Percentiles rank a stretch among this genome's conserved stretches.
Conservation (phyloP, 768 basidiomycete genomes). For the Tylopilus plumbeoviolaceoides region DNA sequence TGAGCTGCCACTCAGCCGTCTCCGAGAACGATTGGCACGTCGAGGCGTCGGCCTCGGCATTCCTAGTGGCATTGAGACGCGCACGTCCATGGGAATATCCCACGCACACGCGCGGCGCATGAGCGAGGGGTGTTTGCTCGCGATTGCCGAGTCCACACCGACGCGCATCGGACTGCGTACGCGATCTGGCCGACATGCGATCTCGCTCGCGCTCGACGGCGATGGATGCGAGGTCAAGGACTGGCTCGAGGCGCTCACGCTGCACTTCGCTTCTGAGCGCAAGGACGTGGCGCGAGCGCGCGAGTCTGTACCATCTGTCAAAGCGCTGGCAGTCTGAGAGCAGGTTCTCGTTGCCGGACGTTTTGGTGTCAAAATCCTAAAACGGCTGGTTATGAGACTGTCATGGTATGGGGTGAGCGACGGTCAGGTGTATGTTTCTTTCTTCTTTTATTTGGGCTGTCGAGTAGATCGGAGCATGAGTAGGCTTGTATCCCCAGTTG, state of each 20-base stretch:
- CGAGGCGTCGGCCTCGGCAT: neutral
- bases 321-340: neutral
- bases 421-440: neutral
- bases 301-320: no score
- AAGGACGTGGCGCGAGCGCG: neutral
- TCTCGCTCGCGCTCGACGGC: conserved; percentile 10
- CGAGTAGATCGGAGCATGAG: neutral
- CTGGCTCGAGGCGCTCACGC: conserved; percentile 20
- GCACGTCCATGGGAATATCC: neutral
- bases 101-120: conserved; percentile 5
- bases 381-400: no score
- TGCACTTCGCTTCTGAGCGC: conserved; percentile 3
- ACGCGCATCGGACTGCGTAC: conserved; percentile 10
- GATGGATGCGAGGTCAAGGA: conserved; percentile 4
- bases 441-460: neutral
- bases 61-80: neutral
- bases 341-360: no score
- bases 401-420: neutral
- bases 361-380: no score
- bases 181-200: neutral
- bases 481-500: neutral
- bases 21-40: conserved; percentile 9
- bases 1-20: conserved; percentile 12
- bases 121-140: conserved; percentile 21
- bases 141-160: conserved; percentile 13